These are phyloP conservation scores for Mortierella sp. DNA, from an alignment of 371 early-diverging fungal species.

Conservation along the genomic window DNA sequence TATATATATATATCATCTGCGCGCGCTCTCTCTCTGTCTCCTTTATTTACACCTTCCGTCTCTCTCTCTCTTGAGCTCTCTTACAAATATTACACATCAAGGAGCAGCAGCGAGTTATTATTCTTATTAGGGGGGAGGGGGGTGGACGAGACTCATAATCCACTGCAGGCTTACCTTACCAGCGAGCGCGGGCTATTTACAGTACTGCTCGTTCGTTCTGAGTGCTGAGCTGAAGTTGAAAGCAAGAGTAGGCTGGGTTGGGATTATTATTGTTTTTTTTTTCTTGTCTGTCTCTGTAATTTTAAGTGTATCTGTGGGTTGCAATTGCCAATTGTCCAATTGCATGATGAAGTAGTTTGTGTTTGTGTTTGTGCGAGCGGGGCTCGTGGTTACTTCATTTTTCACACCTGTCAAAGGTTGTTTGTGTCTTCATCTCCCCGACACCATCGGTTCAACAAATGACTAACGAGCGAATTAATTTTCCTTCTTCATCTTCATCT, in stretches of 20 bases:
- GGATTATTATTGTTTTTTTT: slow-evolving; percentile 1
- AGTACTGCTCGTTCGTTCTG: not conserved
- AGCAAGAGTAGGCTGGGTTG: slow-evolving; percentile 5
- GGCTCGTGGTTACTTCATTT: slow-evolving; percentile 1
- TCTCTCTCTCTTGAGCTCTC: not conserved
- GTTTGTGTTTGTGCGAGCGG: not conserved
- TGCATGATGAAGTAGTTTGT: not conserved
- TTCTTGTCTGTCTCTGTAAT: not conserved
- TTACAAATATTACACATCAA: not conserved
- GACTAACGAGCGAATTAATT: slow-evolving; percentile 9
- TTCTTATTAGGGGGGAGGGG: not conserved
- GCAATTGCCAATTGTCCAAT: not conserved
- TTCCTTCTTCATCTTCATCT: not conserved
- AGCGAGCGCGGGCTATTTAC: slow-evolving; percentile 9
- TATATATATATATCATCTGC: not conserved
- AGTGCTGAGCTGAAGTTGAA: not conserved
- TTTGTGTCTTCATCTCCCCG: not conserved
- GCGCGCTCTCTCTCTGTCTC: not conserved
- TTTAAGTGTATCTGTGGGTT: slow-evolving; percentile 7
- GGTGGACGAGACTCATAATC: too few species aligned
- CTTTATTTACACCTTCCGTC: not conserved
- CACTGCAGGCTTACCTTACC: slow-evolving; percentile 3
- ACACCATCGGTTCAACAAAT: not conserved
- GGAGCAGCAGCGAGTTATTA: not conserved
- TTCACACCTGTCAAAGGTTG: not conserved